phyloP scores from a whole-genome alignment of 1,284 basidiomycete species.

The Phaffia rhodozyma region DNA sequence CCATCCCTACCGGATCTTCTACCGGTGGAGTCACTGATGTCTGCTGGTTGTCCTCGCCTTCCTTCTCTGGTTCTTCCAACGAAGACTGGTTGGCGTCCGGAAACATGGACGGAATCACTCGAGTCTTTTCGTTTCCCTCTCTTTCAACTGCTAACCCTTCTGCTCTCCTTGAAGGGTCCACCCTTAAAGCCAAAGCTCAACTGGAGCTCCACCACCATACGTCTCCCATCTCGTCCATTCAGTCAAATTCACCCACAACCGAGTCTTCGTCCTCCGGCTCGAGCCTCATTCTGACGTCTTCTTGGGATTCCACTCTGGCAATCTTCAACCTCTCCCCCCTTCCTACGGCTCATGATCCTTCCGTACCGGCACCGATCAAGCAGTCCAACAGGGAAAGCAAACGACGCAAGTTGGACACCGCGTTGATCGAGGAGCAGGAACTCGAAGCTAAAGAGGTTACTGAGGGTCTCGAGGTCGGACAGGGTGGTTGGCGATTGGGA shows the following conservation, averaged over 20 bases:
- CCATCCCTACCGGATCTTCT: conserved; percentile 41
- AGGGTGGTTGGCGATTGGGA: conserved; percentile 32
- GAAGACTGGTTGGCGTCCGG: conserved; percentile 48
- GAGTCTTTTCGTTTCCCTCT: conserved; percentile 47
- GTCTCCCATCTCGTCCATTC: conserved; percentile 54
- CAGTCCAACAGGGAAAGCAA: conserved; percentile 44
- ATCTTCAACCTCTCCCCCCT: conserved; percentile 42
- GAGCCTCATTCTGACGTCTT: conserved; percentile 54
- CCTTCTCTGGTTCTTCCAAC: background rate
- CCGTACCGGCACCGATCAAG: conserved; percentile 4
- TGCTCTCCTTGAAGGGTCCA: conserved; percentile 29
- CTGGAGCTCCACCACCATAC: conserved; percentile 60
- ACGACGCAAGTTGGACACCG: conserved; percentile 41
- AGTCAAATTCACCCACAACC: too few species aligned
- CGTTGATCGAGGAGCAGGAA: conserved; percentile 29
- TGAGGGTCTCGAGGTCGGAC: conserved; percentile 29
- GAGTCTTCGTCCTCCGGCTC: conserved; percentile 42
- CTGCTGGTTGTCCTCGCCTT: conserved; percentile 43
- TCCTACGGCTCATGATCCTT: conserved; percentile 31
- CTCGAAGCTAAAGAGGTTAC: conserved; percentile 36
- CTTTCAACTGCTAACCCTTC: conserved; percentile 29
- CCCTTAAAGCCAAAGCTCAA: background rate
- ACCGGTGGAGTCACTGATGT: conserved; percentile 60
- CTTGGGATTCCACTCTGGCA: conserved; percentile 69
- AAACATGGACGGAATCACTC: conserved; percentile 68